A percentile compares a stretch with the other conserved stretches of the same genome.
These are phyloP conservation scores for Synchytrium microbalum DNA, from an alignment of 371 early-diverging fungal genomes.

Conservation along the genomic window DNA sequence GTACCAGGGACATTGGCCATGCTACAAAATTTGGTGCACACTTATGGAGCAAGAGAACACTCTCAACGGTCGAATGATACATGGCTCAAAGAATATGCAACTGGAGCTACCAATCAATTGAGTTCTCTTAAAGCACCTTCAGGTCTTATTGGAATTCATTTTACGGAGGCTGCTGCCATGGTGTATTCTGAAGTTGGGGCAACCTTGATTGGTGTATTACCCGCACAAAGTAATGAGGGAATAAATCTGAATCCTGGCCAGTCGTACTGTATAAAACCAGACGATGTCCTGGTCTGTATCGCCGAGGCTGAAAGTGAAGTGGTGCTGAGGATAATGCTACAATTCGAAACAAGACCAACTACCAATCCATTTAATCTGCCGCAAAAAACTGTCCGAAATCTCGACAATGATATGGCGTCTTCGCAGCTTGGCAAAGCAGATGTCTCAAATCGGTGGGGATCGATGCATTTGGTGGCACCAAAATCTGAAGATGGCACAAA, in stretches of 20 bases:
- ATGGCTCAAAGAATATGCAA: slow-evolving; percentile 36
- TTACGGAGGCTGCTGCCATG: slow-evolving; percentile 24
- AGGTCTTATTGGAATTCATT: slow-evolving; percentile 30
- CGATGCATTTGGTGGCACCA: not conserved
- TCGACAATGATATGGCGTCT: not conserved
- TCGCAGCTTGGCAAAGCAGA: not conserved
- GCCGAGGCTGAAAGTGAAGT: slow-evolving; percentile 32
- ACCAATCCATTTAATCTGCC: slow-evolving; percentile 22
- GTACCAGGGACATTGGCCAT: slow-evolving; percentile 36
- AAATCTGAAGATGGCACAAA: not conserved
- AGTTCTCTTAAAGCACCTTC: slow-evolving; percentile 30
- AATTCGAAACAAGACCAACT: slow-evolving; percentile 31
- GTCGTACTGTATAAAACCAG: slow-evolving; percentile 20
- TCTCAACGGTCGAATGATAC: not conserved
- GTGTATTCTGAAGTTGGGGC: slow-evolving; percentile 32
- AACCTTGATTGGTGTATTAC: slow-evolving; percentile 4
- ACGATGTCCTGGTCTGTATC: slow-evolving; percentile 34
- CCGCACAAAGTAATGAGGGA: not conserved
- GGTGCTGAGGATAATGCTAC: slow-evolving; percentile 26
- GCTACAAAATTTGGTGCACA: slow-evolving; percentile 32
- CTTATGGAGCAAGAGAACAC: slow-evolving; percentile 21
- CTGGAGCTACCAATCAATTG: slow-evolving; percentile 35
- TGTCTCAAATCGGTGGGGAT: slow-evolving; percentile 4
- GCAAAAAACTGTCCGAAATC: not conserved
- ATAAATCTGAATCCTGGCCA: slow-evolving; percentile 27